phyloP scores from a whole-genome alignment of 306 rosid genomes.

The Trifolium repens region DNA sequence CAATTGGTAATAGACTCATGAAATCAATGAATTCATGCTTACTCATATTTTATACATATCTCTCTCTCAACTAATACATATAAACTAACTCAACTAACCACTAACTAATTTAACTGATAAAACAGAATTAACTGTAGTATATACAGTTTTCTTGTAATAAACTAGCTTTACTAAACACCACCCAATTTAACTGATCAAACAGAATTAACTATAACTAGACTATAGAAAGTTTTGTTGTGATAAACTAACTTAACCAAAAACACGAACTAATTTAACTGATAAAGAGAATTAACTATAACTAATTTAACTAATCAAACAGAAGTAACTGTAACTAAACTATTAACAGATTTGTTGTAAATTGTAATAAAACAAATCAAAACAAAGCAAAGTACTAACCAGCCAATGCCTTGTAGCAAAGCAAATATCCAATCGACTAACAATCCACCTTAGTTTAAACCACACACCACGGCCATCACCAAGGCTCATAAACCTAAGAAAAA shows the following conservation, averaged over 20 bases:
- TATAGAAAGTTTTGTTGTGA: too few relatives aligned
- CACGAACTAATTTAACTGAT: neutral
- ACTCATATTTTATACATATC: neutral
- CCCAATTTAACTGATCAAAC: neutral
- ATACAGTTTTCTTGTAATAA: neutral
- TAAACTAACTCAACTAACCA: neutral
- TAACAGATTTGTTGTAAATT: neutral
- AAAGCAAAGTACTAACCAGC: constrained; percentile 66
- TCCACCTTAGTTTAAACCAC: constrained; percentile 89
- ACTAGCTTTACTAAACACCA: constrained; percentile 12
- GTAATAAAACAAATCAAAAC: neutral
- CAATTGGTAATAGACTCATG: too few relatives aligned
- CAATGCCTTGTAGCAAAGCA: constrained; percentile 93
- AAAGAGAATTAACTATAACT: neutral
- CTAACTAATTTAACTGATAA: neutral
- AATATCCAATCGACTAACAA: constrained; percentile 84
- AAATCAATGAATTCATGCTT: neutral
- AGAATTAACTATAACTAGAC: neutral
- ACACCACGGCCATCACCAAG: constrained; percentile 70
- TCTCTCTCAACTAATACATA: neutral
- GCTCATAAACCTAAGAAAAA: constrained; percentile 65
- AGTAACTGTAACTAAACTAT: neutral
- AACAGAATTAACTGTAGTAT: neutral
- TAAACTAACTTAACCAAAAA: neutral
- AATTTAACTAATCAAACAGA: neutral